Percentiles rank a stretch among this genome's conserved stretches.
phyloP scores from a whole-genome alignment of 495 filamentous ascomycete genomes.

The Immersiella caudata region DNA sequence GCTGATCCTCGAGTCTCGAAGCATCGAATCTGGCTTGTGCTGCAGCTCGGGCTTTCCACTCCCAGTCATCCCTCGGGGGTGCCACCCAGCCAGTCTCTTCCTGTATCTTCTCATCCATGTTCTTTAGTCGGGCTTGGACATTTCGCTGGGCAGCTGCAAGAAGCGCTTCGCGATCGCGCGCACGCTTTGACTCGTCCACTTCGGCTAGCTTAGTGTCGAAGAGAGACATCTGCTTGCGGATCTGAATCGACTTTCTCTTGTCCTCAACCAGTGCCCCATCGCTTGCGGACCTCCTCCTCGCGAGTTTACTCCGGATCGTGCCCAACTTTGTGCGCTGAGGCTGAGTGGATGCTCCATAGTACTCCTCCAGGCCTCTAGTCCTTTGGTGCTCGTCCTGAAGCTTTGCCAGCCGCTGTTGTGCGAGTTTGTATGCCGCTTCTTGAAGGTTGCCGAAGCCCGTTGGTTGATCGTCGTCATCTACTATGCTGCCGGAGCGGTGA shows the following conservation, averaged over 20 bases:
- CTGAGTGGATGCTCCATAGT: conserved; percentile 59
- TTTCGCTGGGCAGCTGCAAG: conserved; percentile 82
- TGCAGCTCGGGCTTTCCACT: conserved; percentile 68
- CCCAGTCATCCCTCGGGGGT: conserved; percentile 75
- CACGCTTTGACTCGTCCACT: conserved; percentile 75
- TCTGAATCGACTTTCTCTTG: conserved; percentile 66
- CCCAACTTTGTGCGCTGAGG: conserved; percentile 55
- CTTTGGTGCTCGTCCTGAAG: conserved; percentile 70
- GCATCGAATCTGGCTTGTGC: conserved; percentile 67
- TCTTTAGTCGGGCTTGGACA: conserved; percentile 73
- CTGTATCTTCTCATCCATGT: conserved; percentile 78
- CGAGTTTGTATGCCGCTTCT: conserved; percentile 81
- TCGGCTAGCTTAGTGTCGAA: conserved; percentile 68
- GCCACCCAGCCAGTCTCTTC: conserved; percentile 76
- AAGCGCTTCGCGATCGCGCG: conserved; percentile 70
- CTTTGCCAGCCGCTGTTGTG: conserved; percentile 77
- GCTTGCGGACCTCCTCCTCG: conserved; percentile 68
- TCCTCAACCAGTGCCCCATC: conserved; percentile 67
- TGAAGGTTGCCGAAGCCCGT: conserved; percentile 65
- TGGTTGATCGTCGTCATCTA: conserved; percentile 34
- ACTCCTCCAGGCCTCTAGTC: conserved; percentile 62
- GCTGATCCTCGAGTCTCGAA: conserved; percentile 47
- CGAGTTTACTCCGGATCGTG: conserved; percentile 54
- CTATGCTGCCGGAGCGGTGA: conserved; percentile 20
- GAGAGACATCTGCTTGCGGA: conserved; percentile 77